These are phyloP conservation scores for Nannochloropsis granulata DNA, from an alignment of 108 stramenopile genomes.

Conservation along the genomic window DNA sequence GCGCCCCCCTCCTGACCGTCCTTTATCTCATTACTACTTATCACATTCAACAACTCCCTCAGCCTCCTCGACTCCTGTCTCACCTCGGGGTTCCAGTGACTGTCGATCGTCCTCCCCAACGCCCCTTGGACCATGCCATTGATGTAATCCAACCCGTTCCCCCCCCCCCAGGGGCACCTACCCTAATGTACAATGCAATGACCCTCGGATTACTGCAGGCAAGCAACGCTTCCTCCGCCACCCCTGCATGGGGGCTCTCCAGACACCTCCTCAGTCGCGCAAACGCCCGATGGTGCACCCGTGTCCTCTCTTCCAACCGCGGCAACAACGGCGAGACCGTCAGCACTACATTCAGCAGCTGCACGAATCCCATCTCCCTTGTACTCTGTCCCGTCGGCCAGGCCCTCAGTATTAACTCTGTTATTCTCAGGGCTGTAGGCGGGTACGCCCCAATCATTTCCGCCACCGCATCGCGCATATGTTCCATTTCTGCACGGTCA, in stretches of 20 bases:
- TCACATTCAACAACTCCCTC: background rate
- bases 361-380: background rate
- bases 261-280: background rate
- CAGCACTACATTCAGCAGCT: background rate
- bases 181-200: background rate
- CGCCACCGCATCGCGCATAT: background rate
- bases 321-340: background rate
- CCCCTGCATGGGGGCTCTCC: background rate
- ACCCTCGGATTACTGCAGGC: background rate
- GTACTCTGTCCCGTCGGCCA: background rate
- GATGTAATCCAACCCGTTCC: background rate
- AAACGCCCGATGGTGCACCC: background rate
- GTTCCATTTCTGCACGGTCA: background rate
- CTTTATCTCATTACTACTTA: too few species aligned
- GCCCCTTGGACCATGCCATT: background rate
- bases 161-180: background rate
- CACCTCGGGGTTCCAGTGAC: background rate
- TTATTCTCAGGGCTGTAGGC: background rate
- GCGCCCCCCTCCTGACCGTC: too few species aligned
- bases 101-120: background rate
- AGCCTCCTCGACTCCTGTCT: background rate
- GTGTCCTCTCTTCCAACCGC: background rate
- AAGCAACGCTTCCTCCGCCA: background rate
- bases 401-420: background rate
- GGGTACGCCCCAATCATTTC: background rate